Evolutionary conservation across 345 rosid species (phyloP), one percentile per base, ranked within the genome.

Genomic region (Bruguiera sexangula): DNA sequence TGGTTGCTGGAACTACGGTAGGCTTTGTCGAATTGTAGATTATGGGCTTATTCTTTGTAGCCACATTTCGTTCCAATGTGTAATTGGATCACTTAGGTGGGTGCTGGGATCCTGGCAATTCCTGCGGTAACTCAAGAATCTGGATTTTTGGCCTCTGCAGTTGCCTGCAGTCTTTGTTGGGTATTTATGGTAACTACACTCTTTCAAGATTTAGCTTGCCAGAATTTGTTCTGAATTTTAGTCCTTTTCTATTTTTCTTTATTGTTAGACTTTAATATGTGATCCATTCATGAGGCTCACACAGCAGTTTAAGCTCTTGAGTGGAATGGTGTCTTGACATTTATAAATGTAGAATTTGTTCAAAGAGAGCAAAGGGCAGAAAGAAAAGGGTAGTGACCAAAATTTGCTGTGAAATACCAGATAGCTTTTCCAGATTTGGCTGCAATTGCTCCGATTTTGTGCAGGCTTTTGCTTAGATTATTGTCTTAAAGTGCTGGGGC

Each of bases 21-120:
- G 60, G 77, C 50, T 3, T 43, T 43, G 16, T 3, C 3, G 16
- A 15, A 43, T 24, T 29, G 46, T 29, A 27, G 31, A 54, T 30
- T 50, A 36, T 48, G 24, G 39, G 9, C 20, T 21, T 58, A 24
- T 56, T 4, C 10, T 34, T 56, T 56, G 24, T 9, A 27, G 29
- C 60, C 11, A 21, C 18, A 37, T 16, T 57, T 9, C 20, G 27
- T 30, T 15, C 16, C 11, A 56, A 56, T 56, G 16, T 39, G 52
- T 68, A 68, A 74, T 34, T 60, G 56, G 68, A 67, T 69, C 10
- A 11, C 20, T 43, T 62, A 93, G 98, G 86, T 93, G 24, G 98
- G 98, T 78, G 97, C 98, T 29, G 98, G 97, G 70, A 89, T 91
- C 66, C 92, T 91, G 7, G 97, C 98, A 0, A 88, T 93, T 84